Evolutionary conservation across 2,329 filamentous ascomycete species (phyloP).

Genomic region (Nothophaeocryptopus gaeumannii): DNA sequence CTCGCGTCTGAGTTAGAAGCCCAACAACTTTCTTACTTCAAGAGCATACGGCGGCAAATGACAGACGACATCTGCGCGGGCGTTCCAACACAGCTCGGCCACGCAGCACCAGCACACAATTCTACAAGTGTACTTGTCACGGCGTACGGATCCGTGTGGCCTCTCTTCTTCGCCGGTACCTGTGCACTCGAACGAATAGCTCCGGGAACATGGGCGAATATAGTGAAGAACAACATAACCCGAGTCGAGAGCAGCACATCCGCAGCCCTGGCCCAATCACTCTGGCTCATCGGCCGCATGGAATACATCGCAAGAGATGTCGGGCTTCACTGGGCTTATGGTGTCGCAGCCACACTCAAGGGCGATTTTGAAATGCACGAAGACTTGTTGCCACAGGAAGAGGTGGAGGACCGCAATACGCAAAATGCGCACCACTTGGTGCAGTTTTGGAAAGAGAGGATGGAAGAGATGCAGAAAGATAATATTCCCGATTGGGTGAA

Average conservation of each 20-base stretch:
- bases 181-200: slow-evolving; percentile 32
- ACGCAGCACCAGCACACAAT: slow-evolving; percentile 24
- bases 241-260: slow-evolving; percentile 15
- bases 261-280: slow-evolving; percentile 27
- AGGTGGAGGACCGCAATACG: neutral
- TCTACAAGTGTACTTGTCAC: slow-evolving; percentile 28
- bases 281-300: slow-evolving; percentile 33
- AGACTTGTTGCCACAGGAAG: slow-evolving; percentile 13
- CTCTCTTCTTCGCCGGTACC: slow-evolving; percentile 35
- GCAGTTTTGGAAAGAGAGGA: slow-evolving; percentile 7
- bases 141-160: slow-evolving; percentile 33
- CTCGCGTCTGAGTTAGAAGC: slow-evolving; percentile 15
- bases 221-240: slow-evolving; percentile 8
- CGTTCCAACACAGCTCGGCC: slow-evolving; percentile 29
- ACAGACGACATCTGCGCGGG: slow-evolving; percentile 33
- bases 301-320: slow-evolving; percentile 29
- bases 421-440: neutral
- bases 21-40: slow-evolving; percentile 27
- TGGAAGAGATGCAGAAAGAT: slow-evolving; percentile 8
- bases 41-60: slow-evolving; percentile 28
- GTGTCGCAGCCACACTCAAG: slow-evolving; percentile 30
- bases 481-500: slow-evolving; percentile 13
- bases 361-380: slow-evolving; percentile 29
- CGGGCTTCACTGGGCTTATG: slow-evolving; percentile 32
- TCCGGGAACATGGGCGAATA: slow-evolving; percentile 9